These are phyloP conservation scores for Mycena galopus DNA, from an alignment of 768 basidiomycete genomes.

Conservation along the genomic window DNA sequence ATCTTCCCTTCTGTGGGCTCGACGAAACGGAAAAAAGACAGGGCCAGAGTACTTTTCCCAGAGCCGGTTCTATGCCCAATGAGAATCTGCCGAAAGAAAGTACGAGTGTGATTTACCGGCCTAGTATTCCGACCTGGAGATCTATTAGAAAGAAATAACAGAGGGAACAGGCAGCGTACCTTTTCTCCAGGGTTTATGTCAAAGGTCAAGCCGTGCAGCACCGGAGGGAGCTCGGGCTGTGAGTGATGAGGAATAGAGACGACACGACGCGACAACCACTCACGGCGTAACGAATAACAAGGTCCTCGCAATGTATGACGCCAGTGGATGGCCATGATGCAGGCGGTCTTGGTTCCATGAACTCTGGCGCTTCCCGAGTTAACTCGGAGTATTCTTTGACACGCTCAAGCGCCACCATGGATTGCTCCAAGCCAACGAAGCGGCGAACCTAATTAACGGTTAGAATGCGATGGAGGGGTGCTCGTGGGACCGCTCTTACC, in stretches of 20 bases:
- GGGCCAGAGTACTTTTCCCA: constrained; percentile 85
- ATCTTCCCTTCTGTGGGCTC: constrained; percentile 77
- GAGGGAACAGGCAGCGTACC: constrained; percentile 50
- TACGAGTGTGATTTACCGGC: constrained; percentile 43
- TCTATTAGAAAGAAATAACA: not conserved
- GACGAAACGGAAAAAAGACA: constrained; percentile 89
- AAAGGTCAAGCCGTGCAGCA: constrained; percentile 85
- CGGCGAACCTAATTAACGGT: constrained; percentile 66
- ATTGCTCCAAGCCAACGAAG: constrained; percentile 91
- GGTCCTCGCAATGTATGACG: constrained; percentile 76
- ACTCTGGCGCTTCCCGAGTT: constrained; percentile 83
- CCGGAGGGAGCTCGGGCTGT: constrained; percentile 88
- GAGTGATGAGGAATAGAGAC: not conserved
- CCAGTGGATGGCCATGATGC: constrained; percentile 84
- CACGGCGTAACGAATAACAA: constrained; percentile 85
- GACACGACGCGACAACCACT: constrained; percentile 40
- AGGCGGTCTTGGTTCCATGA: constrained; percentile 86
- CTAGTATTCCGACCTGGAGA: constrained; percentile 74
- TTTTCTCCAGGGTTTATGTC: constrained; percentile 82
- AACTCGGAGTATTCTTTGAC: constrained; percentile 93
- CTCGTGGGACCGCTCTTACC: constrained; percentile 48
- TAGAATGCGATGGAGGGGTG: constrained; percentile 2
- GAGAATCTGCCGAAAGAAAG: not conserved
- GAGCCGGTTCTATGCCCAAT: constrained; percentile 64
- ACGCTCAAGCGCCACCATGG: constrained; percentile 92